A percentile compares a stretch with the other conserved stretches of the same genome.
These are phyloP conservation scores for Wickerhamiella galacta DNA, from an alignment of 805 yeast genomes.

Conservation along the genomic window DNA sequence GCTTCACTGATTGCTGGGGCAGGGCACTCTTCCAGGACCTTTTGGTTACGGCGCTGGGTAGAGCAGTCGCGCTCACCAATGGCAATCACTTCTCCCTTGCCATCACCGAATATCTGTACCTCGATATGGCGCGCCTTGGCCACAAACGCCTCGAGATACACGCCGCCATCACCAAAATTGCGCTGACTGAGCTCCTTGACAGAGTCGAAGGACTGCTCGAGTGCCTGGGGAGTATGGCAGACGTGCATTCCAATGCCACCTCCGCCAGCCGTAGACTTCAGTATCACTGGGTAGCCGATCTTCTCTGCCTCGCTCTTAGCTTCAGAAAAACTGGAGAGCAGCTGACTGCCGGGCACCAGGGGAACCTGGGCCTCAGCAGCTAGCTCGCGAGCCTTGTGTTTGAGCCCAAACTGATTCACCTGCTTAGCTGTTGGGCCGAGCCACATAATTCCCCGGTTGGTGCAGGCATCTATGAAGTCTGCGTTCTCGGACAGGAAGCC, in stretches of 20 bases:
- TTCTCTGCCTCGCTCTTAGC: conserved; percentile 60
- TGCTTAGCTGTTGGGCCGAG: conserved; percentile 94
- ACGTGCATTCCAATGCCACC: conserved; percentile 97
- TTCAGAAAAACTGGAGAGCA: conserved; percentile 52
- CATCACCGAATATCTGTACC: conserved; percentile 93
- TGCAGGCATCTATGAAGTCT: conserved; percentile 82
- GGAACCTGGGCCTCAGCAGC: conserved; percentile 90
- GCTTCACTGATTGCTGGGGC: conserved; percentile 82
- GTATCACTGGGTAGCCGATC: conserved; percentile 79
- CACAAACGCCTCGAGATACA: conserved; percentile 84
- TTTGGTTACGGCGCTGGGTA: conserved; percentile 91
- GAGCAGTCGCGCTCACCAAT: conserved; percentile 97
- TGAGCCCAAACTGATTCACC: conserved; percentile 76
- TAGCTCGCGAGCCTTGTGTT: conserved; percentile 91
- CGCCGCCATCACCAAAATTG: conserved; percentile 91
- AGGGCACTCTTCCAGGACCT: conserved; percentile 92
- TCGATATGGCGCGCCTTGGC: conserved; percentile 94
- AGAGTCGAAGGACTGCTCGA: conserved; percentile 70
- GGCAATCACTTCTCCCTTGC: conserved; percentile 81
- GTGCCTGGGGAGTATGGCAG: conserved; percentile 67
- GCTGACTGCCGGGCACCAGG: conserved; percentile 90
- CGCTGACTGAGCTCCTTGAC: conserved; percentile 89
- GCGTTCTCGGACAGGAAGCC: conserved; percentile 95
- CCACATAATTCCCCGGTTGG: conserved; percentile 65
- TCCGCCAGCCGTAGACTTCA: conserved; percentile 96